phyloP scores from a whole-genome alignment of 2,329 filamentous ascomycete genomes.

The Stachybotrys echinatus region DNA sequence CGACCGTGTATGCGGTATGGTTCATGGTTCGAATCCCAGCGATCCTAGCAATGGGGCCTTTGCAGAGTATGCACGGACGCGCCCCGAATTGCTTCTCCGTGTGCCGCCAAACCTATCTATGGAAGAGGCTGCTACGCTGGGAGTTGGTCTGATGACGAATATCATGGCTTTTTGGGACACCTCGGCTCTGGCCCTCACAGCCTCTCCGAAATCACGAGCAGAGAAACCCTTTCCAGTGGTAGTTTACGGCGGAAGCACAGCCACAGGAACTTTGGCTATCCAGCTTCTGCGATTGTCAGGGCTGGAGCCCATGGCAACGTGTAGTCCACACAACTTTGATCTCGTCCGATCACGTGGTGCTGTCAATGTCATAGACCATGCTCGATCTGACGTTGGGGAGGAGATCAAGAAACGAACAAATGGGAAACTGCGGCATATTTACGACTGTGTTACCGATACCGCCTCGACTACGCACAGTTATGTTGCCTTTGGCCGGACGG shows the following conservation, averaged over 20 bases:
- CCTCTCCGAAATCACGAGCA: background rate
- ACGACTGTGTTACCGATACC: slow-evolving; percentile 26
- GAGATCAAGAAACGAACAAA: slow-evolving; percentile 16
- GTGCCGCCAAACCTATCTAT: background rate
- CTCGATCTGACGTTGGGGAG: slow-evolving; percentile 9
- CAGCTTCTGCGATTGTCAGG: background rate
- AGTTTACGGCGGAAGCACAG: background rate
- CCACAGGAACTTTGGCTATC: background rate
- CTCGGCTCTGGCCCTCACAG: background rate
- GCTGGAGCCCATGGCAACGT: slow-evolving; percentile 1
- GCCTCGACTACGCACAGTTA: slow-evolving; percentile 28
- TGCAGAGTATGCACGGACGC: background rate
- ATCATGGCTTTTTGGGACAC: background rate
- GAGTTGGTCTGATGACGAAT: background rate
- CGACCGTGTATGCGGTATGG: background rate
- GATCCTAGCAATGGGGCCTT: background rate
- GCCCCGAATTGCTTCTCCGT: background rate
- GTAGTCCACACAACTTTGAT: slow-evolving; percentile 25
- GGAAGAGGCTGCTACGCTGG: background rate
- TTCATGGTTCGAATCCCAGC: background rate
- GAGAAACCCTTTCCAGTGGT: background rate
- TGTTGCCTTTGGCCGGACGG: slow-evolving; percentile 22
- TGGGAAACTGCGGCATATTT: slow-evolving; percentile 19
- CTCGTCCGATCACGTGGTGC: slow-evolving; percentile 36
- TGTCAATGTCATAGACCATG: slow-evolving; percentile 36